These are phyloP conservation scores for Lachnellula arida DNA, from an alignment of 2,329 filamentous ascomycete species.

Conservation along the genomic window DNA sequence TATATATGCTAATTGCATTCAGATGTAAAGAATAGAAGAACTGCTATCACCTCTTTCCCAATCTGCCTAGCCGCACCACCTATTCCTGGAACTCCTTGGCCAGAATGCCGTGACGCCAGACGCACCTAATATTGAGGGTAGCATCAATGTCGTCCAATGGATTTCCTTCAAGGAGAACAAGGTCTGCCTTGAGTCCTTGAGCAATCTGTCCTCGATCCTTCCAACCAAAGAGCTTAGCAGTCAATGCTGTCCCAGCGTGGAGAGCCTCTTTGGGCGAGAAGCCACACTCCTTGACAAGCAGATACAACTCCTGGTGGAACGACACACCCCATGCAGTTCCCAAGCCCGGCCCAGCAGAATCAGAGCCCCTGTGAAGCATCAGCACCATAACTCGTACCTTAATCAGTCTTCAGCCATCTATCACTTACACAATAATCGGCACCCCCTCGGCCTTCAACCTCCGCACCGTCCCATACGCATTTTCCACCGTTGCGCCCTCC, in stretches of 20 bases:
- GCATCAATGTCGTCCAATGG: slow-evolving; percentile 28
- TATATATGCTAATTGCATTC: too few species aligned
- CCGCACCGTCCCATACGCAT: slow-evolving; percentile 2
- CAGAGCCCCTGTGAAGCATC: slow-evolving; percentile 1
- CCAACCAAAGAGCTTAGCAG: slow-evolving; percentile 18
- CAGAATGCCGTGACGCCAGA: slow-evolving; percentile 25
- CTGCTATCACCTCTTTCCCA: too few species aligned
- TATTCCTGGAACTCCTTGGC: neutral
- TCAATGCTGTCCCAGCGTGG: slow-evolving; percentile 22
- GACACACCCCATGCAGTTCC: slow-evolving; percentile 7
- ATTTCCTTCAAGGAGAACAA: slow-evolving; percentile 29
- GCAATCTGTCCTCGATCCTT: slow-evolving; percentile 26
- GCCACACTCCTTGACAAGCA: slow-evolving; percentile 22
- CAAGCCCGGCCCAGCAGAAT: slow-evolving; percentile 1
- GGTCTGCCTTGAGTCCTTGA: slow-evolving; percentile 26
- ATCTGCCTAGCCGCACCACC: neutral
- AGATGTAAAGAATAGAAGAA: too few species aligned
- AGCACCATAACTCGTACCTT: neutral
- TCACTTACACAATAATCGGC: slow-evolving; percentile 6
- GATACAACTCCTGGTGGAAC: slow-evolving; percentile 28
- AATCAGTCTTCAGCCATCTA: neutral
- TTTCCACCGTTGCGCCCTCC: neutral
- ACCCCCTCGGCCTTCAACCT: slow-evolving; percentile 1
- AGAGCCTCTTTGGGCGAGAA: slow-evolving; percentile 27
- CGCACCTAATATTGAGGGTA: slow-evolving; percentile 22